Conservation (phyloP, 805 yeast genomes). For the Kuraishia molischiana region DNA sequence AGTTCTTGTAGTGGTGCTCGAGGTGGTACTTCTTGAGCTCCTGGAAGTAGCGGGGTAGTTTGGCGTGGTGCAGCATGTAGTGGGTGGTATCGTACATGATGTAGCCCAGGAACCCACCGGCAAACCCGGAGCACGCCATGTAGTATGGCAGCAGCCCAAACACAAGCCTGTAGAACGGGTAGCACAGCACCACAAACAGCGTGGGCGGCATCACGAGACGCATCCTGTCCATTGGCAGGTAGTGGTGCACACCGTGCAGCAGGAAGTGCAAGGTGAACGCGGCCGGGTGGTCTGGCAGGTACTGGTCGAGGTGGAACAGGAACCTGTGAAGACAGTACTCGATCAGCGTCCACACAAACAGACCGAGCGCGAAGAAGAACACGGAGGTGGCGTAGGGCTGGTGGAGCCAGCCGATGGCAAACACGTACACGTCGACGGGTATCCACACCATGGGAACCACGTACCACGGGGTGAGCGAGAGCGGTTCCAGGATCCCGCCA, state of each 20-base stretch:
- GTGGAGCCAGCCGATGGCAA: constrained; percentile 46
- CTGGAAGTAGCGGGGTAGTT: constrained; percentile 68
- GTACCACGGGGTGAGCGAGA: constrained; percentile 91
- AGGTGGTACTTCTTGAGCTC: constrained; percentile 81
- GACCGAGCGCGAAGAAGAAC: constrained; percentile 65
- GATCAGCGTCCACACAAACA: constrained; percentile 85
- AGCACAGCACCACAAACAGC: constrained; percentile 57
- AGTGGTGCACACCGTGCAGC: constrained; percentile 94
- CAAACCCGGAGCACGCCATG: constrained; percentile 84
- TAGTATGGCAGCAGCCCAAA: constrained; percentile 70
- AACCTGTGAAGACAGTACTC: constrained; percentile 88
- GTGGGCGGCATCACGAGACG: constrained; percentile 97
- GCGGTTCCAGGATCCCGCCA: constrained; percentile 90
- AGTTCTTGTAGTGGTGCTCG: constrained; percentile 97
- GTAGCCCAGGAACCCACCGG: constrained; percentile 95
- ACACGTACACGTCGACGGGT: constrained; percentile 62
- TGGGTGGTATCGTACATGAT: constrained; percentile 90
- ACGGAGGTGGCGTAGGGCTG: constrained; percentile 37
- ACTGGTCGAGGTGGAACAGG: constrained; percentile 83
- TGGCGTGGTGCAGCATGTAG: constrained; percentile 84
- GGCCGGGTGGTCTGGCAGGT: constrained; percentile 70
- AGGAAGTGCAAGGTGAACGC: constrained; percentile 81
- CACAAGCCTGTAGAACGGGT: constrained; percentile 75
- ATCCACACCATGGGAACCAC: constrained; percentile 83
- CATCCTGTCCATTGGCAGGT: constrained; percentile 90